A percentile compares a stretch with the other conserved stretches of the same genome.
Conservation (phyloP, 495 filamentous ascomycete genomes). For the Penicillium arizonense region DNA sequence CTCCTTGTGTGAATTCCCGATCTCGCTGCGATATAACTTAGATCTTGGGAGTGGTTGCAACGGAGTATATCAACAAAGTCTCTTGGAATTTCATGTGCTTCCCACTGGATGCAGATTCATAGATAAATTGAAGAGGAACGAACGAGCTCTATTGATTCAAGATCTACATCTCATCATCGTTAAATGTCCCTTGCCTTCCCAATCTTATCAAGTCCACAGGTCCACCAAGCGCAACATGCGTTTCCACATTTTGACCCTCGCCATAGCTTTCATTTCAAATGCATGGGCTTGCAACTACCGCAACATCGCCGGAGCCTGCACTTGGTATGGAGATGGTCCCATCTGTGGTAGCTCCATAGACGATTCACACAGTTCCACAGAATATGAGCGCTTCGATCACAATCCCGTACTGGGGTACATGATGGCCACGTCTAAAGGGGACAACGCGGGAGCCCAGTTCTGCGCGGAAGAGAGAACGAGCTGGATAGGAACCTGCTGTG, state of each 20-base stretch:
- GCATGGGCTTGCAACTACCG: background rate
- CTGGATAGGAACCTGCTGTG: slow-evolving; percentile 1
- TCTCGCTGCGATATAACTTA: no score
- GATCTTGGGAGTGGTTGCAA: background rate
- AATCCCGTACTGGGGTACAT: background rate
- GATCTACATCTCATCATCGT: no score
- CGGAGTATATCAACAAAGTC: slow-evolving; percentile 1
- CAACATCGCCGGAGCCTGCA: background rate
- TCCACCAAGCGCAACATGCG: background rate
- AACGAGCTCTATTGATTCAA: no score
- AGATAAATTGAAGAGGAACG: no score
- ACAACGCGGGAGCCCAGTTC: background rate
- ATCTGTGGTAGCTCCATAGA: background rate
- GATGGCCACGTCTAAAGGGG: background rate
- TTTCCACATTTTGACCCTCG: background rate
- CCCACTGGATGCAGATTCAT: no score
- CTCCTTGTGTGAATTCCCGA: background rate
- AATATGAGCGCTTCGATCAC: background rate
- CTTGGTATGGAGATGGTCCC: background rate
- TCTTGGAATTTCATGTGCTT: background rate
- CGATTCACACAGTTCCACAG: background rate
- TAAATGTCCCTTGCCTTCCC: no score
- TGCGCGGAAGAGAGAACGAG: background rate
- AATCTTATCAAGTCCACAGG: no score
- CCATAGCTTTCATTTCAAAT: background rate